Evolutionary conservation across 1,284 basidiomycete species (phyloP), one percentile per base, ranked within the genome.

Genomic region (Hemileccinum hortonii): DNA sequence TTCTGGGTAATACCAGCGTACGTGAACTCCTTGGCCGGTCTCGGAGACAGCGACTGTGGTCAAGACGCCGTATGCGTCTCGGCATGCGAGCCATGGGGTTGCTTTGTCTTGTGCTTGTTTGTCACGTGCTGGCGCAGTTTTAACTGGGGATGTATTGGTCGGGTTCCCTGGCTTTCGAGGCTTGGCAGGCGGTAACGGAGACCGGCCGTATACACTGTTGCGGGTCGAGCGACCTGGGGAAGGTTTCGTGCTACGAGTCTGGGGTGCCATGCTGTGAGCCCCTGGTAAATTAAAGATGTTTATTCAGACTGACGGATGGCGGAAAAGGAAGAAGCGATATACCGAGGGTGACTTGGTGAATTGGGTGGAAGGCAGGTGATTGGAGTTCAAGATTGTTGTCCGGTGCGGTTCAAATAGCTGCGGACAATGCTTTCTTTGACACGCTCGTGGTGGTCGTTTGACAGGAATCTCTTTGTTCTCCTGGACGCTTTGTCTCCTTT

Each of bases 171-270:
- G n/a, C n/a, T 47, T 64, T 26, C 48, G 51, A 29, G 50, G 41
- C 37, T 50, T 61, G 6, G 38, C 19, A 18, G 48, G 50, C 16
- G 53, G 38, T 9, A 46, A 46, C 2, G 53, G 43, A 11, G 57
- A 32, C 5, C 63, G 49, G 19, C 63, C 63, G 16, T 55, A 60
- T 2, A 58, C 19, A 32, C 63, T 64, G 18, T 64, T 67, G 46
- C 53, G 59, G 5, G 65, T 64, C 10, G 26, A 38, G 37, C 62
- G 62, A 39, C 61, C 55, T 0, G 61, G 52, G 2, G 63, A 57
- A 26, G 33, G 1, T 24, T 53, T 65, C 30, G 47, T 10, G 30
- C 50, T 67, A 16, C 57, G 60, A 0, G 65, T 66, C 41, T 54
- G 59, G 42, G 65, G 65, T 26, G 65, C 50, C 62, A 64, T 67